Base-by-base conservation (phyloP, 768 basidiomycete species). In the Lactarius vividus region DNA sequence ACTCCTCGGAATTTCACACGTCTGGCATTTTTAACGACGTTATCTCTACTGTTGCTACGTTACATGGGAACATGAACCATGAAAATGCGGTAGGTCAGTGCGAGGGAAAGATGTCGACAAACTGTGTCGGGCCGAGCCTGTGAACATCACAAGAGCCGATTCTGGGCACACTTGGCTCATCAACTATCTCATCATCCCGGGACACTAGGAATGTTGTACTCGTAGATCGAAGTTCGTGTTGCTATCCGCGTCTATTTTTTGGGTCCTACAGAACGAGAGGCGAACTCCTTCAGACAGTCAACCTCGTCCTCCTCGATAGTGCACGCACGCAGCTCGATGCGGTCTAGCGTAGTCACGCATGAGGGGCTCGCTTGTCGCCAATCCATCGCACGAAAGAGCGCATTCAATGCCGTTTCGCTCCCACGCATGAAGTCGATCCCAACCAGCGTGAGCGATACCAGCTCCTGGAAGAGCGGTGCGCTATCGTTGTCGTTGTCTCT, bases 261-360 rank as follows among this genome's bases (percentile, higher is more conserved):
- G 61, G 54, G 52, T 66, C 65, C 65, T 61, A 66, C 2, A 66
- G 61, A 28, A 66, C 65, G 52, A 59, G 65, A 57, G 4, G 65
- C 26, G 26, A 58, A 66, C 49, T 58, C 61, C 46, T 58, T 55
- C 61, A 66, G 5, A 0, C 26, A 18, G 3, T 59, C 57, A 40
- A 63, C 40, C 40, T 59, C 54, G 49, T 52, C 53, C 11, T 66
- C 65, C 1, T 49, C 29, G 52, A 66, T 61, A 4, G 61, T 62
- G 37, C 65, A 66, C 40, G n/a, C 52, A n/a, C 65, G 65, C 40
- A 66, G 33, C 57, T 66, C 65, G 49, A 66, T 44, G 10, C 65
- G 61, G 26, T 66, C 65, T 5, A 66, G 40, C 15, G 57, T 66
- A 26, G 65, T 66, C 61, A 66, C 61, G 57, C 57, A 66, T 8